phyloP scores from a whole-genome alignment of 352 stramenopile genomes.

The Blastocystis hominis region DNA sequence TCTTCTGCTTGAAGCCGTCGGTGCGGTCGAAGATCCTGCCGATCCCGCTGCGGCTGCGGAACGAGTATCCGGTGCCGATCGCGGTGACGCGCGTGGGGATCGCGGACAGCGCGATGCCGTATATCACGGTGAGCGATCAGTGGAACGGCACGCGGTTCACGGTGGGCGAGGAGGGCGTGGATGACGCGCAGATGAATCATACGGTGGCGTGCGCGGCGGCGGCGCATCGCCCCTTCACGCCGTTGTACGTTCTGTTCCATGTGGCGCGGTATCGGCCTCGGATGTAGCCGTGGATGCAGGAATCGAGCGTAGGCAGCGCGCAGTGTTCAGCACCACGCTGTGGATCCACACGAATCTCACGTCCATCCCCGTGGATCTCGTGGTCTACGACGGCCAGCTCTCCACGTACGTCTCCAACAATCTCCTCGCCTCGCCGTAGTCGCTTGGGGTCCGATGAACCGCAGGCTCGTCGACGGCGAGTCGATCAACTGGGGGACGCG shows the following conservation, averaged over 20 bases:
- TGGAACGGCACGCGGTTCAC: not conserved
- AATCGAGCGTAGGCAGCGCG: not conserved
- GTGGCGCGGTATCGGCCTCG: not conserved
- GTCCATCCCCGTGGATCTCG: not conserved
- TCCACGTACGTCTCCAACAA: not conserved
- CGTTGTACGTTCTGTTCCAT: constrained; percentile 37
- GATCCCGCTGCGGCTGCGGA: not conserved
- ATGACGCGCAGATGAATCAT: not conserved
- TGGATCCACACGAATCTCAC: constrained; percentile 12
- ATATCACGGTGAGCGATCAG: not conserved
- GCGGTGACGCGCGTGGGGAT: constrained; percentile 12
- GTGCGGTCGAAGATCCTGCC: not conserved
- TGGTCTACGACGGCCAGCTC: constrained; percentile 28
- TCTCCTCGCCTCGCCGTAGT: not conserved
- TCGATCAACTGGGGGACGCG: constrained; percentile 20
- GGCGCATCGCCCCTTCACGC: not conserved
- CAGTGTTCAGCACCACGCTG: not conserved
- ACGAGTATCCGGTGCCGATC: constrained; percentile 10
- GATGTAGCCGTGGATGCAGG: not conserved
- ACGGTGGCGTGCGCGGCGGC: not conserved
- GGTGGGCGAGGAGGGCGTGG: not conserved
- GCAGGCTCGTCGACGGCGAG: not conserved
- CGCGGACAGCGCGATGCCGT: not conserved
- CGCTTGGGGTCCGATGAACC: not conserved
- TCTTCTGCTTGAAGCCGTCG: not conserved